Conservation (phyloP, 768 basidiomycete species). For the Crassisporium funariophilum region DNA sequence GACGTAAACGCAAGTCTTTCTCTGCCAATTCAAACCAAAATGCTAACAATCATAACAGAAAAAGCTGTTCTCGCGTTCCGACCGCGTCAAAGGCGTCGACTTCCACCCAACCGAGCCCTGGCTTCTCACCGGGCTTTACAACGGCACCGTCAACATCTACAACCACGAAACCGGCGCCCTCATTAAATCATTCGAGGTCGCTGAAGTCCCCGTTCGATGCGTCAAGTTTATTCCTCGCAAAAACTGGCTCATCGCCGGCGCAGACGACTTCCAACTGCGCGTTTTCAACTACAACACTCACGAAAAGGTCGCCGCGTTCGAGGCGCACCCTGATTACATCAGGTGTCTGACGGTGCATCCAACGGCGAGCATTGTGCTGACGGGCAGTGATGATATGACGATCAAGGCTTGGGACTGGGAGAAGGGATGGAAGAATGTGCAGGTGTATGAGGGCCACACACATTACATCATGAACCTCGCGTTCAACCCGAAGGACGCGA, state of each 20-base stretch:
- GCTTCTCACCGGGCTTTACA: slow-evolving; percentile 90
- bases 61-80: slow-evolving; percentile 89
- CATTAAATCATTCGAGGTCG: slow-evolving; percentile 95
- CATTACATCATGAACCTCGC: slow-evolving; percentile 99
- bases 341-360: slow-evolving; percentile 96
- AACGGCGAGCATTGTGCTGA: slow-evolving; percentile 86
- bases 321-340: slow-evolving; percentile 99
- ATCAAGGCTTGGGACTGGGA: slow-evolving; percentile 99
- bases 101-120: slow-evolving; percentile 98
- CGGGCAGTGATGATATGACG: slow-evolving; percentile 98
- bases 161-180: slow-evolving; percentile 92
- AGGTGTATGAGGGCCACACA: slow-evolving; percentile 97
- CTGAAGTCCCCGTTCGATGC: slow-evolving; percentile 96
- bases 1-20: too few relatives aligned
- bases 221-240: slow-evolving; percentile 94
- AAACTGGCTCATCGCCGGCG: slow-evolving; percentile 95
- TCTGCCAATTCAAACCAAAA: too few relatives aligned
- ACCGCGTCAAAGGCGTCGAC: slow-evolving; percentile 95
- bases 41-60: too few relatives aligned
- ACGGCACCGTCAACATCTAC: slow-evolving; percentile 98
- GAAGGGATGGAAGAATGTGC: slow-evolving; percentile 96
- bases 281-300: slow-evolving; percentile 99
- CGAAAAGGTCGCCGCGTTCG: slow-evolving; percentile 92
- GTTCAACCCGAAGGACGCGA: slow-evolving; percentile 96
- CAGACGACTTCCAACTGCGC: slow-evolving; percentile 89